Percentiles rank a stretch among this genome's conserved stretches.
Evolutionary conservation across 768 basidiomycete genomes (phyloP).

Genomic region (Tricholoma flavovirens): DNA sequence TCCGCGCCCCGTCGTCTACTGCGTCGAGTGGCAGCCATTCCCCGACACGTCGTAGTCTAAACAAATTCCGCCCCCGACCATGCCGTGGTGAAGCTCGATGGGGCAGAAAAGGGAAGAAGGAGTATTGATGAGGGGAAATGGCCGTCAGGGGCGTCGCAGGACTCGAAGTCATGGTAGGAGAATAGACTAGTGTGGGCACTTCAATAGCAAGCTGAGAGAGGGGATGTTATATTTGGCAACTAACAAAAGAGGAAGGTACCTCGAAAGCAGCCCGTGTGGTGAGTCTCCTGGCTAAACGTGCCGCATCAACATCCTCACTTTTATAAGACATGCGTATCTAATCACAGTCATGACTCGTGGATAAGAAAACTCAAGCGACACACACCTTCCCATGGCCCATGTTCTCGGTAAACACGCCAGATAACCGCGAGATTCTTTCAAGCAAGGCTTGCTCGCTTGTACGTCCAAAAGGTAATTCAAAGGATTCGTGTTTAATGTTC

Average conservation of each 20-base stretch:
- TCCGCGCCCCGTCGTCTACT: slow-evolving; percentile 28
- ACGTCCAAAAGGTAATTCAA: slow-evolving; percentile 38
- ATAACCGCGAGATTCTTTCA: slow-evolving; percentile 60
- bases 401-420: slow-evolving; percentile 59
- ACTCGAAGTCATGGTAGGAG: background rate
- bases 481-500: slow-evolving; percentile 33
- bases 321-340: slow-evolving; percentile 57
- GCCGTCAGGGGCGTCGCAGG: slow-evolving; percentile 11
- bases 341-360: background rate
- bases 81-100: slow-evolving; percentile 46
- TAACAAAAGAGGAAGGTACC: slow-evolving; percentile 28
- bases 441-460: slow-evolving; percentile 43
- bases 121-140: slow-evolving; percentile 39
- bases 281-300: slow-evolving; percentile 45
- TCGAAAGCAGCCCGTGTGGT: slow-evolving; percentile 46
- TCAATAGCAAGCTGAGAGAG: slow-evolving; percentile 6
- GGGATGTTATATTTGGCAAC: background rate
- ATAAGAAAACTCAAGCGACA: background rate
- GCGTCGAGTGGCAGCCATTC: slow-evolving; percentile 46
- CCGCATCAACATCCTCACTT: slow-evolving; percentile 28
- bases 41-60: slow-evolving; percentile 57
- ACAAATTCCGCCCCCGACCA: slow-evolving; percentile 36
- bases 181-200: slow-evolving; percentile 11
- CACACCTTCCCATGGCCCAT: slow-evolving; percentile 43
- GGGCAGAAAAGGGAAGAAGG: slow-evolving; percentile 63